Conservation (phyloP, 805 yeast species). For the Saccharomycopsis fodiens region DNA sequence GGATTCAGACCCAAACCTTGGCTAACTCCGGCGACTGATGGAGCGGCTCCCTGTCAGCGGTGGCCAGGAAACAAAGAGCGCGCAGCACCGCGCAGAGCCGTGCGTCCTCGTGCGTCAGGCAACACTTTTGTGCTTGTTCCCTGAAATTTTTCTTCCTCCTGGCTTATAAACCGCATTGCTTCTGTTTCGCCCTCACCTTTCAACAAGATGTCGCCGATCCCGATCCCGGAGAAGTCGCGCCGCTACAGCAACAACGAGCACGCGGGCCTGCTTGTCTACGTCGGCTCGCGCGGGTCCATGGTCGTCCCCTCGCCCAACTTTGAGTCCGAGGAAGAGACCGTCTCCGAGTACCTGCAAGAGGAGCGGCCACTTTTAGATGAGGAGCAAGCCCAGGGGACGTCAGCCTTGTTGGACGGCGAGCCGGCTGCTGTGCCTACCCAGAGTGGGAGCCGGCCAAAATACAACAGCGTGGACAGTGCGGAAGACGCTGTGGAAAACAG, state of each 20-base stretch:
- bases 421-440: not conserved
- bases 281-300: conserved; percentile 7
- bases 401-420: not conserved
- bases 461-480: not conserved
- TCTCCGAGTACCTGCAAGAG: not conserved
- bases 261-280: conserved; percentile 9
- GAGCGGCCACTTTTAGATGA: not conserved
- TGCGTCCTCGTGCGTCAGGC: too few species aligned
- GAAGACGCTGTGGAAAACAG: not conserved
- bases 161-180: too few species aligned
- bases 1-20: too few species aligned
- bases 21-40: too few species aligned
- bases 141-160: too few species aligned
- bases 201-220: conserved; percentile 10
- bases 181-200: too few species aligned
- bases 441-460: not conserved
- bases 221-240: conserved; percentile 5
- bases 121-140: too few species aligned
- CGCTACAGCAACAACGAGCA: conserved; percentile 9
- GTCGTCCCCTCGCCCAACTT: conserved; percentile 8
- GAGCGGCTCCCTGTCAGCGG: too few species aligned
- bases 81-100: too few species aligned
- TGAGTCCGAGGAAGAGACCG: conserved; percentile 6
- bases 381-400: not conserved
- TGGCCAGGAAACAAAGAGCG: too few species aligned